These are phyloP conservation scores for Cadophora sp. DNA, from an alignment of 2,329 filamentous ascomycete genomes.

Conservation along the genomic window DNA sequence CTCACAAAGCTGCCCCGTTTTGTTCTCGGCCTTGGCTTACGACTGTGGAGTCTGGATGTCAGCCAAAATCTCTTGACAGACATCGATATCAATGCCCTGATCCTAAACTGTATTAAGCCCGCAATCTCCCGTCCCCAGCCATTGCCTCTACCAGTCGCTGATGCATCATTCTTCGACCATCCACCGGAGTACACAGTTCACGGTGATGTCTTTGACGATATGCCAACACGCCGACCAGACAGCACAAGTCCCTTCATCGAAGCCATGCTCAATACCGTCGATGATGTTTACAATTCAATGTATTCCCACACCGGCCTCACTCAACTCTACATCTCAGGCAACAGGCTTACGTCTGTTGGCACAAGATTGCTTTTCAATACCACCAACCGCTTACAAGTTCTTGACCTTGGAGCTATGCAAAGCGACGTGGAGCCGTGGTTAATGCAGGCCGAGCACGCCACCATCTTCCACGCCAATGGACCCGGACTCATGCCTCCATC, in stretches of 20 bases:
- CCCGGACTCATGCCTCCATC: conserved; percentile 41
- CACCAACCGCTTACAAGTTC: conserved; percentile 55
- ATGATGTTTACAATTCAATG: conserved; percentile 5
- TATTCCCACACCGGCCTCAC: conserved; percentile 50
- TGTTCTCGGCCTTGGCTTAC: conserved; percentile 46
- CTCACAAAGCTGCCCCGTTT: conserved; percentile 51
- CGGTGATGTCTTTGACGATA: neutral
- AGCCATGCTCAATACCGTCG: neutral
- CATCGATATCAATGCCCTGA: conserved; percentile 45
- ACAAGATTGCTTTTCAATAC: conserved; percentile 52
- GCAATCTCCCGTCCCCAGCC: neutral
- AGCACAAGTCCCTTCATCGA: conserved; percentile 3
- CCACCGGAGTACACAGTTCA: conserved; percentile 25
- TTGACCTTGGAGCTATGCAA: conserved; percentile 54
- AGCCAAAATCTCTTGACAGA: conserved; percentile 60
- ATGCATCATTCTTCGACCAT: conserved; percentile 20
- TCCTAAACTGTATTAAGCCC: conserved; percentile 44
- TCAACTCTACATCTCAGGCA: conserved; percentile 60
- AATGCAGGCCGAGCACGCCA: conserved; percentile 3
- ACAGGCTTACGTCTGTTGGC: conserved; percentile 53
- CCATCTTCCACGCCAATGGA: conserved; percentile 19
- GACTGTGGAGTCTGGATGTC: conserved; percentile 65
- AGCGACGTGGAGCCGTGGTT: neutral
- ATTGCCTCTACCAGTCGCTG: neutral
- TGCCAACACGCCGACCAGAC: conserved; percentile 10